phyloP scores from a whole-genome alignment of 1,139 yeast genomes.

The Kodamaea ohmeri region DNA sequence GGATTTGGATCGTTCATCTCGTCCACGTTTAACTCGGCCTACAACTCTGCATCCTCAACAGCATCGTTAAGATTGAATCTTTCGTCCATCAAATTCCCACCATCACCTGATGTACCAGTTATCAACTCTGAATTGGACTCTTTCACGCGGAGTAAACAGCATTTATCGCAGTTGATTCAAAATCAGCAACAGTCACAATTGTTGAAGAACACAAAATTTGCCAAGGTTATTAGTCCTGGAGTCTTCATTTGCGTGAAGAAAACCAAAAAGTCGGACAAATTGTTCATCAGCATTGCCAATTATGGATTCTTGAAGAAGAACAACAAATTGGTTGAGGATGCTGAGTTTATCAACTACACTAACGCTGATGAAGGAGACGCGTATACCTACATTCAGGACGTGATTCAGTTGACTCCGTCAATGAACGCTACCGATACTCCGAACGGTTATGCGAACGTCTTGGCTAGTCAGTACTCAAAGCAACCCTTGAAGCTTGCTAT shows the following conservation, averaged over 20 bases:
- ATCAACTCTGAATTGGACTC: slow-evolving; percentile 50
- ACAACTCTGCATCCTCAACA: slow-evolving; percentile 9
- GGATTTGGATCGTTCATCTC: slow-evolving; percentile 32
- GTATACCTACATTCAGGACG: slow-evolving; percentile 58
- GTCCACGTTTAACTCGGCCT: slow-evolving; percentile 17
- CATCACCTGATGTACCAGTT: slow-evolving; percentile 60
- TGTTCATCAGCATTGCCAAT: slow-evolving; percentile 79
- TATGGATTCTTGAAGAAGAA: slow-evolving; percentile 76
- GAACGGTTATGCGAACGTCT: slow-evolving; percentile 75
- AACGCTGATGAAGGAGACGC: slow-evolving; percentile 33
- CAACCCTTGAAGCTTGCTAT: slow-evolving; percentile 71
- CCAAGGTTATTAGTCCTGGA: slow-evolving; percentile 75
- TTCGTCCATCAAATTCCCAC: slow-evolving; percentile 69
- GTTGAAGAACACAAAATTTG: slow-evolving; percentile 44
- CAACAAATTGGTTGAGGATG: slow-evolving; percentile 73
- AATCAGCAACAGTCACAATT: slow-evolving; percentile 47
- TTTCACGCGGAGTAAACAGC: slow-evolving; percentile 44
- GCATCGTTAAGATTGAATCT: slow-evolving; percentile 30
- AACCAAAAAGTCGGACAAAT: slow-evolving; percentile 45
- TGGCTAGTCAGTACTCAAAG: slow-evolving; percentile 77
- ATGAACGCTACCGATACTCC: slow-evolving; percentile 73
- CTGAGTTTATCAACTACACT: slow-evolving; percentile 61
- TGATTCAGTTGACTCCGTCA: slow-evolving; percentile 65
- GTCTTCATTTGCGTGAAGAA: slow-evolving; percentile 58
- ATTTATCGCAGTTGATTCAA: slow-evolving; percentile 39